Evolutionary conservation across 2,329 filamentous ascomycete genomes (phyloP).

Genomic region (Acarospora socialis): DNA sequence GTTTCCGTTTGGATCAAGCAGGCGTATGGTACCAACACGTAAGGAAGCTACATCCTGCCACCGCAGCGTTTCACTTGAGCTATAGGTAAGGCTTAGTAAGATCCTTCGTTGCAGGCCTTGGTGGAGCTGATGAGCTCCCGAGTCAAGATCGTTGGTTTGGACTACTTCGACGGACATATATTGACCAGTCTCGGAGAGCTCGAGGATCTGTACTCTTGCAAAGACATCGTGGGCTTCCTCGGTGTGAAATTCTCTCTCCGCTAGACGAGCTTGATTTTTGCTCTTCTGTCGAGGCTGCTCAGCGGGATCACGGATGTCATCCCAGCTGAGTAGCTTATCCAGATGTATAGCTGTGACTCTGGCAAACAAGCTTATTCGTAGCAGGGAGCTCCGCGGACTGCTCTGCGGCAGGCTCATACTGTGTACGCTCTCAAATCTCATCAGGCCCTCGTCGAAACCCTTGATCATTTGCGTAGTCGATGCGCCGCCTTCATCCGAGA

Average conservation of each 20-base stretch:
- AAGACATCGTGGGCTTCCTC: constrained; percentile 93
- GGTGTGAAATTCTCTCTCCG: constrained; percentile 82
- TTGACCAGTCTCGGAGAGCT: constrained; percentile 79
- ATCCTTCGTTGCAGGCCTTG: constrained; percentile 86
- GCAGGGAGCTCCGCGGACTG: constrained; percentile 55
- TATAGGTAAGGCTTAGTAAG: constrained; percentile 77
- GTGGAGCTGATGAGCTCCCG: constrained; percentile 87
- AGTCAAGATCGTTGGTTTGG: constrained; percentile 68
- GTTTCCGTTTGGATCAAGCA: constrained; percentile 75
- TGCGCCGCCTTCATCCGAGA: constrained; percentile 78
- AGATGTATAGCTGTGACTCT: constrained; percentile 86
- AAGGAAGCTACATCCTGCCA: constrained; percentile 74
- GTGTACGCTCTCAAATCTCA: constrained; percentile 94
- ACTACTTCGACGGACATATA: constrained; percentile 89
- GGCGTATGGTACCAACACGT: constrained; percentile 64
- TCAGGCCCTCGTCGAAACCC: constrained; percentile 82
- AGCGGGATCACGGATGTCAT: constrained; percentile 79
- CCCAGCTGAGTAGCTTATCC: constrained; percentile 95
- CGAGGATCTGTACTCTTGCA: constrained; percentile 72
- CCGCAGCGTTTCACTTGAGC: constrained; percentile 71
- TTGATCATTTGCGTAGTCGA: constrained; percentile 91
- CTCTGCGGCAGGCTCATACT: constrained; percentile 88
- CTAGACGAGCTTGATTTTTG: constrained; percentile 52
- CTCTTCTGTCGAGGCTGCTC: constrained; percentile 40
- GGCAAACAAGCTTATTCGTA: constrained; percentile 84